phyloP scores from a whole-genome alignment of 352 stramenopile species.

The Pythium oligandrum region DNA sequence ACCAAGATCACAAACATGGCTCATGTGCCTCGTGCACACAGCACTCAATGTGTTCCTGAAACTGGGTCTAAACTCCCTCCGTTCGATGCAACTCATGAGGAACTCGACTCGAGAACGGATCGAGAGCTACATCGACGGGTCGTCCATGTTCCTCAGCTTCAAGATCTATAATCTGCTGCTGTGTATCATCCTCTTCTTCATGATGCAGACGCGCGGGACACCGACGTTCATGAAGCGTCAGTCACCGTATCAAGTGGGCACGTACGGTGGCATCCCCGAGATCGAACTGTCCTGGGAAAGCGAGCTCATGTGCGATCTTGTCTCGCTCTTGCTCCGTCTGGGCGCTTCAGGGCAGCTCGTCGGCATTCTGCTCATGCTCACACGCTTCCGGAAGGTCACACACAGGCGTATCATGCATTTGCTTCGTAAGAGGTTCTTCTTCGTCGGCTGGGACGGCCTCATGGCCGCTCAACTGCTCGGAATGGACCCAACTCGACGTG shows the following conservation, averaged over 20 bases:
- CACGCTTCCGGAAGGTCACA: slow-evolving; percentile 29
- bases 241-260: slow-evolving; percentile 21
- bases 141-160: slow-evolving; percentile 46
- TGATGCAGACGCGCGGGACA: slow-evolving; percentile 28
- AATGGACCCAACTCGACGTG: slow-evolving; percentile 33
- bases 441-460: slow-evolving; percentile 45
- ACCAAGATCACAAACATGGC: slow-evolving; percentile 42
- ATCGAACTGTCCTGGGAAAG: slow-evolving; percentile 42
- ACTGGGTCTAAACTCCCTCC: slow-evolving; percentile 22
- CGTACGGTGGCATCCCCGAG: slow-evolving; percentile 32
- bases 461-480: slow-evolving; percentile 30
- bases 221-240: slow-evolving; percentile 42
- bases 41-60: slow-evolving; percentile 25
- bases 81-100: slow-evolving; percentile 28
- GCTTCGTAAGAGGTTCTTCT: slow-evolving; percentile 40
- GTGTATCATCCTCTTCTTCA: slow-evolving; percentile 33
- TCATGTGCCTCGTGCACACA: slow-evolving; percentile 54
- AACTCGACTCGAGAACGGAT: slow-evolving; percentile 23
- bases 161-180: slow-evolving; percentile 54
- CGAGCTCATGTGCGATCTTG: slow-evolving; percentile 52
- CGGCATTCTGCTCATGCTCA: slow-evolving; percentile 26
- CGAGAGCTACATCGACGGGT: slow-evolving; percentile 45
- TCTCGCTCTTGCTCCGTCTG: slow-evolving; percentile 30
- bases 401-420: slow-evolving; percentile 41
- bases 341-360: slow-evolving; percentile 22